phyloP scores from a whole-genome alignment of 2,329 filamentous ascomycete species.

The Alternaria brassicicola region DNA sequence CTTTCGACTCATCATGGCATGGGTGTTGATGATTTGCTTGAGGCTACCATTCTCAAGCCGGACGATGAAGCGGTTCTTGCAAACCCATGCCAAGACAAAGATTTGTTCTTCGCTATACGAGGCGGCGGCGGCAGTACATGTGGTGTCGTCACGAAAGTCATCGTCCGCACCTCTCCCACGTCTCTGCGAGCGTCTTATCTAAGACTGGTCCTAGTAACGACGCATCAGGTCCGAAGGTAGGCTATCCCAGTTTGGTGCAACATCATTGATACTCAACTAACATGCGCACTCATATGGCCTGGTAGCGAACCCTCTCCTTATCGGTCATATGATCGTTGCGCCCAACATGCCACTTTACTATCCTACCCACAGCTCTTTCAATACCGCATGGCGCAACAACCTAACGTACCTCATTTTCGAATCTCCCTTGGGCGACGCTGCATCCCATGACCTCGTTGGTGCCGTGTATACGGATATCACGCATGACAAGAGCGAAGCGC shows the following conservation, averaged over 20 bases:
- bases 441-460: slow-evolving; percentile 10
- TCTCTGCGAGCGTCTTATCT: slow-evolving; percentile 20
- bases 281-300: slow-evolving; percentile 7
- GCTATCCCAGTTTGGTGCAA: neutral
- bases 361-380: slow-evolving; percentile 22
- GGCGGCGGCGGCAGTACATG: slow-evolving; percentile 53
- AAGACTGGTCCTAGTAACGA: slow-evolving; percentile 25
- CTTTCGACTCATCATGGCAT: slow-evolving; percentile 48
- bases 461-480: slow-evolving; percentile 28
- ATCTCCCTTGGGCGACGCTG: slow-evolving; percentile 20
- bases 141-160: slow-evolving; percentile 44
- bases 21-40: slow-evolving; percentile 46
- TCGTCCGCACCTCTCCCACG: slow-evolving; percentile 24
- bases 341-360: slow-evolving; percentile 21
- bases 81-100: slow-evolving; percentile 32
- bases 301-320: slow-evolving; percentile 22
- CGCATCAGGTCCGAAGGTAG: slow-evolving; percentile 20
- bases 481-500: slow-evolving; percentile 18
- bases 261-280: neutral
- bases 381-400: slow-evolving; percentile 35
- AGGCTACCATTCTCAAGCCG: slow-evolving; percentile 45
- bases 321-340: slow-evolving; percentile 33
- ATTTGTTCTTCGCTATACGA: slow-evolving; percentile 51
- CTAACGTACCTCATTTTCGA: slow-evolving; percentile 29
- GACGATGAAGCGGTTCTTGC: slow-evolving; percentile 17